These are phyloP conservation scores for Sporothrix luriei DNA, from an alignment of 2,329 filamentous ascomycete species.

Conservation along the genomic window DNA sequence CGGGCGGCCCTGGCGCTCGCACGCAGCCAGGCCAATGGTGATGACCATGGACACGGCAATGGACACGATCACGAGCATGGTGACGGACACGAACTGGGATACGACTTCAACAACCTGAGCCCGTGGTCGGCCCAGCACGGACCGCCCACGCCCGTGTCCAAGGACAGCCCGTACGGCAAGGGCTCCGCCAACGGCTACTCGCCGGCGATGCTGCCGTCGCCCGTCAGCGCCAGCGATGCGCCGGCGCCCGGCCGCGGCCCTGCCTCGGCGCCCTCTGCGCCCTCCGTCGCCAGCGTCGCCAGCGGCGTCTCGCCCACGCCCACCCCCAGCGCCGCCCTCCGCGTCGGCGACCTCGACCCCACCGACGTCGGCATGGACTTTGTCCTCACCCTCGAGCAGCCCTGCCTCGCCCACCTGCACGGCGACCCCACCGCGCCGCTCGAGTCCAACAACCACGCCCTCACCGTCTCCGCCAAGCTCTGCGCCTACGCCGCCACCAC, in stretches of 20 bases:
- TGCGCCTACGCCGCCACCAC: neutral
- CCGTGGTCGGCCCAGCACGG: neutral
- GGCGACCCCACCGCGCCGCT: neutral
- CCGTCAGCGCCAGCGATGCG: neutral
- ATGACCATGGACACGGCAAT: too few relatives aligned
- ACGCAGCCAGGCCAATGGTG: neutral
- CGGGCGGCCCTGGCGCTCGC: neutral
- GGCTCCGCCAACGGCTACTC: neutral
- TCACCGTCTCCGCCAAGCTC: constrained; percentile 26
- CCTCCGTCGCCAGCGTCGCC: neutral
- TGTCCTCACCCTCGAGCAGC: constrained; percentile 31
- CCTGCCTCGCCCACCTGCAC: constrained; percentile 29
- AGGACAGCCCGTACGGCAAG: neutral
- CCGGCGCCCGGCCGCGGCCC: too few relatives aligned
- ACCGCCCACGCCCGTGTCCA: neutral
- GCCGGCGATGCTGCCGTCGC: neutral
- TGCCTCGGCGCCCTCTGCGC: too few relatives aligned
- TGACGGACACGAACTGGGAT: neutral
- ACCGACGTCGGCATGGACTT: constrained; percentile 33
- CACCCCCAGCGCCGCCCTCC: neutral
- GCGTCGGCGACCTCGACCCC: constrained; percentile 26
- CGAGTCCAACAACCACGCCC: constrained; percentile 28
- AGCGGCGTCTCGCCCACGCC: neutral
- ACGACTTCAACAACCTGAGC: neutral
- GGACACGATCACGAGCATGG: neutral